Evolutionary conservation across 768 basidiomycete genomes (phyloP), one percentile per base, ranked within the genome.

Genomic region (Podaxis sp.): DNA sequence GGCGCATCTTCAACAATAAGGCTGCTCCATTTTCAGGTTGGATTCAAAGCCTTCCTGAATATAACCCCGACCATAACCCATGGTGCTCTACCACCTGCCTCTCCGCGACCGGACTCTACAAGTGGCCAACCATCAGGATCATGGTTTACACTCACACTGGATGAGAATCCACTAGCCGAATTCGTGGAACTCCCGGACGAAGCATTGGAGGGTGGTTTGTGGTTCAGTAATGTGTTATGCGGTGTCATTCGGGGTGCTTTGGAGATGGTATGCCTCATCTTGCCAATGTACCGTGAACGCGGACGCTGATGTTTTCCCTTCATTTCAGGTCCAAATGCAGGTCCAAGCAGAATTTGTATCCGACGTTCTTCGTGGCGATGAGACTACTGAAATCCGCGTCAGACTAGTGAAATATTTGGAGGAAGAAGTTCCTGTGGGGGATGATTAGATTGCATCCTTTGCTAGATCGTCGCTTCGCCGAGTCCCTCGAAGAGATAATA

Each of bases 121-220:
- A 76, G 69, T 60, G 79, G 78, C 68, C 71, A 46, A 73, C 74
- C 54, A 68, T 77, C 77, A 1, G 86, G 85, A 30, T 79, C 89
- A 5, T 84, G 82, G 6, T 99, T 99, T 74, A 87, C 86, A 6
- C 80, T 99, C 55, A 90, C 88, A 0, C 76, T 99, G 6, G 97
- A 99, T 60, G 97, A 99, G 72, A 99, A 99, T 71, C 97, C 97
- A 0, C 73, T 99, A 63, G 87, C 95, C 7, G 97, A 99, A 70
- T 98, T 99, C 75, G 96, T 96, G 24, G 97, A 99, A 71, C 81
- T 99, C 22, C 96, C 97, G 0, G 92, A 95, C 57, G 95, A 97
- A 67, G 95, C 86, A 1, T 78, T 96, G 28, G 93, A 96, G 70
- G 94, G 94, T 17, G 96, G 95, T 1, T 76, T 99, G 39, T 97